Evolutionary conservation across 495 filamentous ascomycete genomes (phyloP), one percentile per base, ranked within the genome.

Genomic region (Penicillium paradoxum): DNA sequence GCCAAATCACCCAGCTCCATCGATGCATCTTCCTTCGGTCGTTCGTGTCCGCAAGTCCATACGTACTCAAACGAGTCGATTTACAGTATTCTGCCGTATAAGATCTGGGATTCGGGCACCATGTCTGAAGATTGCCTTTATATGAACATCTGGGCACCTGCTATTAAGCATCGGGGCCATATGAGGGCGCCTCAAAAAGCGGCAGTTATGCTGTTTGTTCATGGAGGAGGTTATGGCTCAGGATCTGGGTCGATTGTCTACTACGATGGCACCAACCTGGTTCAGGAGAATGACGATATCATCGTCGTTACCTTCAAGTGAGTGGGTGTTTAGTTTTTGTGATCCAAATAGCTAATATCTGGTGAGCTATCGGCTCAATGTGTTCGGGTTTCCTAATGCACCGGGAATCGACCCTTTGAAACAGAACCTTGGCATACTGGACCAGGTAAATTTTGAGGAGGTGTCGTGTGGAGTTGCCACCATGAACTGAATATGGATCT

Each of bases 61-160:
- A 44, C 33, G 1, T 55, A 22, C 48, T 57, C 51, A 2, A 53
- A 41, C 38, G 46, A 57, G 24, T 57, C 57, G 3, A 57, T 60
- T 8, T 52, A 30, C 15, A 50, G 25, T 22, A 40, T 53, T 18
- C 50, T 57, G 10, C 53, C 53, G 5, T 54, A 50, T 15, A 37
- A 30, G 13, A 40, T 47, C 33, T 53, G 50, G 47, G 52, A 54
- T 25, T 25, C 36, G 4, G 45, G 46, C 3, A 41, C 29, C 2
- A 59, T 63, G 34, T 60, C 57, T 5, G 82, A 85, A 49, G 75
- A 82, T 57, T 82, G 80, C 48, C 65, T 83, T 15, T 70, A 69
- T 32, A 57, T 83, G n/a, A 73, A 74, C n/a, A 63, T 83, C 21
- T 81, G 77, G 76, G 67, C 74, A 2, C 62, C 60, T 34, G 18